Percentiles rank a stretch among this genome's conserved stretches.
Evolutionary conservation across 2,329 filamentous ascomycete species (phyloP).

Genomic region (Didymella glomerata): DNA sequence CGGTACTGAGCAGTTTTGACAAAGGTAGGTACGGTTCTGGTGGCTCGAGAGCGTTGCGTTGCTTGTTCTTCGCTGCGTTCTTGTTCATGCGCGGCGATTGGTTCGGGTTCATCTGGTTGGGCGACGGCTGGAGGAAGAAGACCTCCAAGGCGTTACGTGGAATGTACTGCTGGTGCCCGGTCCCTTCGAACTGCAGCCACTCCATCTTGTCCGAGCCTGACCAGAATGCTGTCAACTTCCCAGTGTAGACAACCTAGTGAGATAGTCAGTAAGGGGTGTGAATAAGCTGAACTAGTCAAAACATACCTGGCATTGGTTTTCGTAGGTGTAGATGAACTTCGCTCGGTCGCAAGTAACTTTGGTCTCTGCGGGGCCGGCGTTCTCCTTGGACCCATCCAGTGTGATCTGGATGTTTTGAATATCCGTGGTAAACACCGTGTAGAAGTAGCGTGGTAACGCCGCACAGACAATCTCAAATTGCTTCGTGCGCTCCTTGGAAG

Average conservation of each 20-base stretch:
- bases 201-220: conserved; percentile 81
- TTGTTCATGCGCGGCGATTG: conserved; percentile 63
- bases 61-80: conserved; percentile 62
- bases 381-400: conserved; percentile 73
- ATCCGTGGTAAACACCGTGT: conserved; percentile 84
- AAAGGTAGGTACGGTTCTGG: conserved; percentile 54
- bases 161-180: conserved; percentile 82
- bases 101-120: conserved; percentile 59
- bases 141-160: conserved; percentile 68
- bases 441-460: conserved; percentile 86
- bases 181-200: conserved; percentile 81
- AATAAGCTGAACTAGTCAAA: neutral
- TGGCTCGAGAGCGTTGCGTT: conserved; percentile 35
- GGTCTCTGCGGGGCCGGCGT: conserved; percentile 68
- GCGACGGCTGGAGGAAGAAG: conserved; percentile 57
- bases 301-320: conserved; percentile 80
- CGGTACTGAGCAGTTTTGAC: conserved; percentile 56
- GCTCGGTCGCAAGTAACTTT: conserved; percentile 79
- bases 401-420: conserved; percentile 86
- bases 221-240: conserved; percentile 80
- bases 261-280: conserved; percentile 26
- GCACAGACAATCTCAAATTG: conserved; percentile 86
- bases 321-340: conserved; percentile 89
- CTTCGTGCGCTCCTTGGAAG: conserved; percentile 70
- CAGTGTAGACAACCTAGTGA: conserved; percentile 75